Conservation (phyloP, 371 early-diverging fungal genomes). For the Mucor irregularis region DNA sequence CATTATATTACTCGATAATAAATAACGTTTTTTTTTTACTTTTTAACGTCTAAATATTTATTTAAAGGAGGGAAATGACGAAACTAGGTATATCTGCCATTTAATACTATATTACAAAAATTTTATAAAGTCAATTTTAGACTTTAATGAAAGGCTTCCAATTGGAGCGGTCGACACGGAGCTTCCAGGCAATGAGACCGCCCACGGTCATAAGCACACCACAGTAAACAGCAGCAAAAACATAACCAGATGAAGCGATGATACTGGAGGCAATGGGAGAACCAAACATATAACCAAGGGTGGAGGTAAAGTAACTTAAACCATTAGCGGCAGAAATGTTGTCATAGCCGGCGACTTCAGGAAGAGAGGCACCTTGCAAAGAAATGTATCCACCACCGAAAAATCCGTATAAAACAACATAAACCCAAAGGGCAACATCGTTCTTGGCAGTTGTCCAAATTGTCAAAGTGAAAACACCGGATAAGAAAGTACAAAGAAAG, state of each 20-base stretch:
- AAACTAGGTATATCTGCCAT: too few relatives aligned
- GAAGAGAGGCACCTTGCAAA: conserved; percentile 46
- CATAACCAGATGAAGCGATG: conserved; percentile 31
- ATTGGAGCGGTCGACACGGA: conserved; percentile 33
- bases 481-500: conserved; percentile 42
- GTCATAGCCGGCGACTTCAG: conserved; percentile 50
- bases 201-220: conserved; percentile 30
- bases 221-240: conserved; percentile 27
- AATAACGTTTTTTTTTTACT: not conserved
- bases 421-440: conserved; percentile 40
- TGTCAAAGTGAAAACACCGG: conserved; percentile 41
- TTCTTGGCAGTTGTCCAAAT: conserved; percentile 46
- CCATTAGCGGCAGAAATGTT: conserved; percentile 52
- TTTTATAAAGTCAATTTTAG: not conserved
- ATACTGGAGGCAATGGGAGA: conserved; percentile 53
- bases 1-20: conserved; percentile 12
- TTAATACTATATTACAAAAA: too few relatives aligned
- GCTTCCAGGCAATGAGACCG: conserved; percentile 22
- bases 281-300: conserved; percentile 56
- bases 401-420: conserved; percentile 51
- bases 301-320: conserved; percentile 45
- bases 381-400: conserved; percentile 63
- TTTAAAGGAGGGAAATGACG: too few relatives aligned
- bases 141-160: conserved; percentile 25
- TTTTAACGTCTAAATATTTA: too few relatives aligned